Base-by-base conservation (phyloP, 2,329 filamentous ascomycete genomes). In the Ciborinia camelliae region DNA sequence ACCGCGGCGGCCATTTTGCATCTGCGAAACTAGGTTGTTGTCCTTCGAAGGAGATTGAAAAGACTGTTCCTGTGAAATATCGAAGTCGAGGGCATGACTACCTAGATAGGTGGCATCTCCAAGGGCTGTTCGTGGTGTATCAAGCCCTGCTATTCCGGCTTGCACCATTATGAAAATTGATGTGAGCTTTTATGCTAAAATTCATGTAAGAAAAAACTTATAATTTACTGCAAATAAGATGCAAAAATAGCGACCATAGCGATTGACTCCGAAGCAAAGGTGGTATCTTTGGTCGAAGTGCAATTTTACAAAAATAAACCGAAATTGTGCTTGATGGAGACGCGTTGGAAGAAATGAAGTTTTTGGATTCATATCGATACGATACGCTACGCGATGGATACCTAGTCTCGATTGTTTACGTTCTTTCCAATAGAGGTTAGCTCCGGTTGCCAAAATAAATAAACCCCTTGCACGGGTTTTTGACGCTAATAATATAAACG, bases 11-110 rank as follows among this genome's bases (percentile, higher is more conserved):
- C 86, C 86, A 76, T 90, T 90, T 70, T 87, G 86, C 73, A 95
- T 83, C 68, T 90, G 87, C 68, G 89, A 87, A 55, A 96, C 80
- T 30, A 97, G 79, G 72, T 87, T 86, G 74, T 88, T 80, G 75
- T 89, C 86, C 77, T 91, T 93, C 35, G 82, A 85, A 30, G 90
- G 93, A 37, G 91, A 92, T 64, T 88, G 86, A 71, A 97, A 97
- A 0, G 94, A 95, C 65, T 91, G 87, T 75, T 96, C 92, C 72
- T 92, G 89, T 61, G 92, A 96, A 71, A 94, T 87, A 72, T 96
- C 92, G 74, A 96, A 87, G 74, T 92, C 88, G 71, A 87, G 81
- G 79, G 78, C 84, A 60, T 68, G 78, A 77, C 86, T 81, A 76
- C 79, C 86, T 68, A 96, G 81, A 77, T 89, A 94, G 70, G 92